Evolutionary conservation across 768 basidiomycete species (phyloP).

Genomic region (Tylopilus rubrobrunneus): DNA sequence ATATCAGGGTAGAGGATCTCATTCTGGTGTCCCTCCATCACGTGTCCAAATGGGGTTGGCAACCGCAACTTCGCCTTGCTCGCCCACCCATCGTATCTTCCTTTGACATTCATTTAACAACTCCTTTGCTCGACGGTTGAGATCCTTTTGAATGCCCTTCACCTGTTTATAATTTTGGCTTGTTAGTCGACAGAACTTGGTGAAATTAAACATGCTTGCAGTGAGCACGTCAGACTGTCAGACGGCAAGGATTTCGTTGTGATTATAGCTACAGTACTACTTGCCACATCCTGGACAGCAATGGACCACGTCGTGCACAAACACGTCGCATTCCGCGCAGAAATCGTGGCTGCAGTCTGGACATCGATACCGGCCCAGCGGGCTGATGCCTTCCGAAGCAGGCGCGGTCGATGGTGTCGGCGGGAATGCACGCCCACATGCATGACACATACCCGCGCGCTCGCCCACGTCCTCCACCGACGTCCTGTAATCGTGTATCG

Average conservation of each 20-base stretch:
- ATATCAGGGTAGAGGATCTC: slow-evolving; percentile 63
- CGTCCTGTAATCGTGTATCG: slow-evolving; percentile 29
- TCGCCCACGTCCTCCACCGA: slow-evolving; percentile 36
- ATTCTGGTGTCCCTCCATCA: slow-evolving; percentile 77
- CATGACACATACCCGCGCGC: slow-evolving; percentile 56
- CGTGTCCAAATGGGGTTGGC: slow-evolving; percentile 80
- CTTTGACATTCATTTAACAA: background rate
- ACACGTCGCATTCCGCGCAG: slow-evolving; percentile 94
- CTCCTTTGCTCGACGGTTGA: too few relatives aligned
- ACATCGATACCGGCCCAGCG: slow-evolving; percentile 85
- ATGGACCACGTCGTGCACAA: slow-evolving; percentile 92
- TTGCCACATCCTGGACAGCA: slow-evolving; percentile 87
- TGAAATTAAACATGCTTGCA: background rate
- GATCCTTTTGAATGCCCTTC: background rate
- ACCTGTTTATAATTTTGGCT: background rate
- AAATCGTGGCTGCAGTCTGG: slow-evolving; percentile 84
- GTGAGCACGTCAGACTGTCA: background rate
- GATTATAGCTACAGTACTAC: slow-evolving; percentile 25
- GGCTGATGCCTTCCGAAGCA: slow-evolving; percentile 67
- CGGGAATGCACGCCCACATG: slow-evolving; percentile 74
- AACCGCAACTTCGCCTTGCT: slow-evolving; percentile 64
- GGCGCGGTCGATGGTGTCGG: slow-evolving; percentile 34
- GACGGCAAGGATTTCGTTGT: background rate
- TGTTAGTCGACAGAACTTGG: background rate
- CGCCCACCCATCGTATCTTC: background rate